Evolutionary conservation across 495 filamentous ascomycete genomes (phyloP).

Genomic region (Penicillium desertorum): DNA sequence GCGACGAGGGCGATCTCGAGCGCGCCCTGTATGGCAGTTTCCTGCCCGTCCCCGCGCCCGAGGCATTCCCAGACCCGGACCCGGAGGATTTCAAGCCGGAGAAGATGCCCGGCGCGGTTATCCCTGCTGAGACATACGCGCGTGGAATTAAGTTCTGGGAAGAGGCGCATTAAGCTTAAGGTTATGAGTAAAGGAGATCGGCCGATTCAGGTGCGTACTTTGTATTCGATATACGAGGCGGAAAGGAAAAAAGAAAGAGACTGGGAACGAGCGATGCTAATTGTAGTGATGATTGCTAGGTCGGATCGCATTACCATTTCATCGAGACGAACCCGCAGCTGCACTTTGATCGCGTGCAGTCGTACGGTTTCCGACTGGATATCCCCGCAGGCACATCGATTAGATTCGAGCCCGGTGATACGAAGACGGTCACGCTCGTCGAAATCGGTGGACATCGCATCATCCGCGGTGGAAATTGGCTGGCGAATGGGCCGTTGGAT

Average conservation of each 20-base stretch:
- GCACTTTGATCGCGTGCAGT: conserved; percentile 81
- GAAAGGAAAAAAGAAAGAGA: neutral
- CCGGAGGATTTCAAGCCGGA: conserved; percentile 60
- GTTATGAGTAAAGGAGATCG: conserved; percentile 88
- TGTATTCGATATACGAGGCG: neutral
- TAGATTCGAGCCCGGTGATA: conserved; percentile 92
- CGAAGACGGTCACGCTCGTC: conserved; percentile 88
- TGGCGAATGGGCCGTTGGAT: conserved; percentile 75
- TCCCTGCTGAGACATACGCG: conserved; percentile 63
- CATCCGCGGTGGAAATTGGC: conserved; percentile 80
- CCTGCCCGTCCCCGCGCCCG: conserved; percentile 71
- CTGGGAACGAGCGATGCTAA: neutral
- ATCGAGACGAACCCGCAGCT: conserved; percentile 89
- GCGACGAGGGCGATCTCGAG: conserved; percentile 82
- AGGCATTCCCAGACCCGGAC: conserved; percentile 63
- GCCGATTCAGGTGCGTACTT: conserved; percentile 70
- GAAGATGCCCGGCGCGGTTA: conserved; percentile 76
- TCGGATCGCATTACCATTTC: conserved; percentile 96
- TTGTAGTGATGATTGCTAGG: conserved; percentile 36
- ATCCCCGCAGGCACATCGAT: conserved; percentile 91
- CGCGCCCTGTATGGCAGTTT: conserved; percentile 91
- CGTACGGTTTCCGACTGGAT: conserved; percentile 86
- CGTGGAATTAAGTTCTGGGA: conserved; percentile 70
- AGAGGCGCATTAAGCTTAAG: conserved; percentile 68
- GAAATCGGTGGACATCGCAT: conserved; percentile 81